Evolutionary conservation across 1,284 basidiomycete species (phyloP), one percentile per base, ranked within the genome.

Genomic region (Rhodofomes roseus): DNA sequence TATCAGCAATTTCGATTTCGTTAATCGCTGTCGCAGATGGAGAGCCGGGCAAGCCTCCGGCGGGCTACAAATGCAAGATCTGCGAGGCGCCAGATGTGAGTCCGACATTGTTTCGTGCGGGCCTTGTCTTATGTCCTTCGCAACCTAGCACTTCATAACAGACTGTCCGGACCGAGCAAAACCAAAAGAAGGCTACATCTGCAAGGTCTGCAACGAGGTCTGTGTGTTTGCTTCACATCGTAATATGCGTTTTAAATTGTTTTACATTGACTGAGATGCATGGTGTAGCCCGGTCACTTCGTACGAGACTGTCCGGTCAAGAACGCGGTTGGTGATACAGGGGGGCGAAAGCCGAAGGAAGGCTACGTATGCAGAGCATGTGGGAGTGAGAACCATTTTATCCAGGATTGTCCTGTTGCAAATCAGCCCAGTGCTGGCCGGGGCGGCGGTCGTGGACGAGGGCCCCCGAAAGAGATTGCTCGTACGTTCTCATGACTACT

Each of bases 361-460:
- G 92, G 92, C 40, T 96, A 96, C 66, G 81, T 91, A 8, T 96
- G 94, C 74, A 84, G 92, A 54, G 93, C 92, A 4, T 96, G 94
- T 71, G 93, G 90, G 20, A 91, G 89, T 65, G 87, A 89, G 55
- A 78, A 80, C 2, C 95, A 97, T 74, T 91, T 86, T 67, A 82
- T 96, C 51, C 86, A 92, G 58, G 93, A 96, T 67, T 97, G 95
- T 68, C 86, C 89, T 0, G 77, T 86, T n/a, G 84, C 84, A 9
- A 83, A 82, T 68, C 78, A 81, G 77, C 46, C 75, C 72, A 58
- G 79, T 77, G 63, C 77, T 64, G 66, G 73, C 63, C 70, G 73
- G 54, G 76, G 69, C 65, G 63, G 65, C 41, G 41, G 71, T 63
- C 64, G 73, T 57, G 68, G 80, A 64, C 79, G 76, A 23, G 85